Conservation (phyloP, 441 rosid genomes). For the Arabidopsis lyrata region DNA sequence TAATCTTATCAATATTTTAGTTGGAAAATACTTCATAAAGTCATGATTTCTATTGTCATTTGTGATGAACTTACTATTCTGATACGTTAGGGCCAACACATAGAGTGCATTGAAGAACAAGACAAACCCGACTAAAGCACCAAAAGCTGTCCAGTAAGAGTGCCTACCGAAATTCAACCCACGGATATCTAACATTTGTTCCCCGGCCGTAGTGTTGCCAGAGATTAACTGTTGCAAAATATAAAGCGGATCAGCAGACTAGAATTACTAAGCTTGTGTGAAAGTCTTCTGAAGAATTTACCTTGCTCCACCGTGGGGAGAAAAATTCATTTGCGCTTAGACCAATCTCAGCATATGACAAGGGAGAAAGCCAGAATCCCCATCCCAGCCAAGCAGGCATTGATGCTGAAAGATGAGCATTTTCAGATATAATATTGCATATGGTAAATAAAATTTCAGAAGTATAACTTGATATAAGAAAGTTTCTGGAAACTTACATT, state of each 20-base stretch:
- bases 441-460: neutral
- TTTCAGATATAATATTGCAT: no score
- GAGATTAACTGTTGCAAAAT: conserved; percentile 30
- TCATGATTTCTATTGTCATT: neutral
- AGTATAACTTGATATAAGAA: conserved; percentile 4
- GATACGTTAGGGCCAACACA: conserved; percentile 61
- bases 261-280: conserved; percentile 15
- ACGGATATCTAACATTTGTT: conserved; percentile 52
- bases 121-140: conserved; percentile 60
- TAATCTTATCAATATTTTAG: neutral
- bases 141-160: conserved; percentile 72
- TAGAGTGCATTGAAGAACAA: conserved; percentile 61
- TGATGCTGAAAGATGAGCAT: conserved; percentile 48
- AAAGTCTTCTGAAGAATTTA: conserved; percentile 15
- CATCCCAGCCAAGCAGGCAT: conserved; percentile 76
- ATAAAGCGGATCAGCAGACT: conserved; percentile 14
- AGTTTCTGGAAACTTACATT: conserved; percentile 44
- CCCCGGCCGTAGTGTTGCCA: conserved; percentile 56
- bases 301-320: conserved; percentile 76
- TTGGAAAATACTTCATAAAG: neutral
- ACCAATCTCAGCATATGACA: conserved; percentile 80
- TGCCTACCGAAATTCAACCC: conserved; percentile 60
- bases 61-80: conserved; percentile 56
- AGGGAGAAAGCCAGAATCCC: conserved; percentile 80
- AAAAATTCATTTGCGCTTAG: conserved; percentile 69